Percentiles rank a stretch among this genome's conserved stretches.
These are phyloP conservation scores for Acorus calamus DNA, from an alignment of 106 monocot genomes.

Conservation along the genomic window DNA sequence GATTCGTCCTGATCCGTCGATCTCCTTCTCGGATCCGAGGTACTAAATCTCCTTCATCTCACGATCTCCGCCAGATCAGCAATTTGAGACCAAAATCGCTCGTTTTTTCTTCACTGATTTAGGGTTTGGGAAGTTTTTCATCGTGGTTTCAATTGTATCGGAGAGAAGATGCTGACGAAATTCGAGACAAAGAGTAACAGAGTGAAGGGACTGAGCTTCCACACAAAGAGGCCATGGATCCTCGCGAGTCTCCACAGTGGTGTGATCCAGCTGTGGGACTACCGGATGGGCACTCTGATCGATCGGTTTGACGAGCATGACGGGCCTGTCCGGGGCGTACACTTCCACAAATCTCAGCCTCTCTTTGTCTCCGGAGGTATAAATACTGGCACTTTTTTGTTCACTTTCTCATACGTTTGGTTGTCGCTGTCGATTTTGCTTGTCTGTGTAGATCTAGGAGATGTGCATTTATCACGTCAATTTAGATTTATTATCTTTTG, in stretches of 20 bases:
- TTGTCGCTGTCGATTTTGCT: not conserved
- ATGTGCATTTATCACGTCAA: too few relatives aligned
- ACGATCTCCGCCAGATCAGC: too few relatives aligned
- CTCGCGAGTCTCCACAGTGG: slow-evolving; percentile 57
- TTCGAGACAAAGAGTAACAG: slow-evolving; percentile 64
- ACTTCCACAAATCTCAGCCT: slow-evolving; percentile 53
- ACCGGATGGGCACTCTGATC: slow-evolving; percentile 64
- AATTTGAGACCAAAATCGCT: too few relatives aligned
- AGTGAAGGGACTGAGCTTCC: slow-evolving; percentile 63
- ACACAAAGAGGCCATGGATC: slow-evolving; percentile 62
- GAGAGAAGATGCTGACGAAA: slow-evolving; percentile 40
- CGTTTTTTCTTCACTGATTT: too few relatives aligned
- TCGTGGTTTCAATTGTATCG: not conserved
- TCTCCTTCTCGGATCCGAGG: too few relatives aligned
- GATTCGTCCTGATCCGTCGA: too few relatives aligned
- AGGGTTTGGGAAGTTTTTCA: too few relatives aligned
- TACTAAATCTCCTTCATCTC: too few relatives aligned
- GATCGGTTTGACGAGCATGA: slow-evolving; percentile 75
- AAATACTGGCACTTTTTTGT: too few relatives aligned
- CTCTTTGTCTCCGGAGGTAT: slow-evolving; percentile 73
- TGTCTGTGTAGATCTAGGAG: not conserved
- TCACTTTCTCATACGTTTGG: too few relatives aligned
- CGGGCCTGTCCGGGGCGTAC: slow-evolving; percentile 52
- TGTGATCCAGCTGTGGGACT: slow-evolving; percentile 66
- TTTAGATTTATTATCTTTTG: too few relatives aligned